Evolutionary conservation across 1,284 basidiomycete species (phyloP).

Genomic region (Trichosporon asahii): DNA sequence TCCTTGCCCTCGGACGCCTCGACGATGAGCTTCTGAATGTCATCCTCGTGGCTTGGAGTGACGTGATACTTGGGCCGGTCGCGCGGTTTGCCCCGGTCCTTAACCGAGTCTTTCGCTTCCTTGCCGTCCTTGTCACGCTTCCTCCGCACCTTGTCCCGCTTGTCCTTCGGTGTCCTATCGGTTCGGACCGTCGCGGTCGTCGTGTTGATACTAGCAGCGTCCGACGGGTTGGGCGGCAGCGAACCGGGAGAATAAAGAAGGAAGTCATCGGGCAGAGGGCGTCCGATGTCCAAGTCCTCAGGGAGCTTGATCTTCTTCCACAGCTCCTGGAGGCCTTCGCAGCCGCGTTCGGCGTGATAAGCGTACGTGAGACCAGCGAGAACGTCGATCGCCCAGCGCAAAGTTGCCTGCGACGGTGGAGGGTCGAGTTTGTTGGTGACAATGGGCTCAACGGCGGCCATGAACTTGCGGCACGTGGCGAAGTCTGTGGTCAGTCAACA

Average conservation of each 20-base stretch:
- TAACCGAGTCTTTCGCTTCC: not conserved
- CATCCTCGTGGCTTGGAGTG: not conserved
- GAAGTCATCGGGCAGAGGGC: constrained; percentile 37
- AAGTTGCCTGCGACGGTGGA: constrained; percentile 12
- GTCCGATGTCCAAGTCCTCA: constrained; percentile 47
- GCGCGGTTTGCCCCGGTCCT: not conserved
- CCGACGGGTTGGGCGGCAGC: constrained; percentile 12
- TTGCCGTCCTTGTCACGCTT: not conserved
- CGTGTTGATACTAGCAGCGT: constrained; percentile 8
- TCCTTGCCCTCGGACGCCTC: constrained; percentile 6
- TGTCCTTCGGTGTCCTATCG: not conserved
- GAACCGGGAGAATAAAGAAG: constrained; percentile 14
- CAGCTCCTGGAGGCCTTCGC: constrained; percentile 40
- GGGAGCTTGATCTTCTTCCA: constrained; percentile 49
- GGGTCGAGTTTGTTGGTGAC: constrained; percentile 10
- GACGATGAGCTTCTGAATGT: constrained; percentile 7
- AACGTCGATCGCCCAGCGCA: constrained; percentile 27
- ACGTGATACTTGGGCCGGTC: not conserved
- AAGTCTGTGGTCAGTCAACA: constrained; percentile 28
- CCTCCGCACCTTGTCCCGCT: not conserved
- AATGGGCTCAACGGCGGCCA: constrained; percentile 35
- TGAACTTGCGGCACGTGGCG: constrained; percentile 46
- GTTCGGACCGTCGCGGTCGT: not conserved
- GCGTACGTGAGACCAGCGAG: constrained; percentile 42
- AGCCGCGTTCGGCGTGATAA: constrained; percentile 43